Evolutionary conservation across 2,329 filamentous ascomycete genomes (phyloP).

Genomic region (Macrophomina pseudophaseolina): DNA sequence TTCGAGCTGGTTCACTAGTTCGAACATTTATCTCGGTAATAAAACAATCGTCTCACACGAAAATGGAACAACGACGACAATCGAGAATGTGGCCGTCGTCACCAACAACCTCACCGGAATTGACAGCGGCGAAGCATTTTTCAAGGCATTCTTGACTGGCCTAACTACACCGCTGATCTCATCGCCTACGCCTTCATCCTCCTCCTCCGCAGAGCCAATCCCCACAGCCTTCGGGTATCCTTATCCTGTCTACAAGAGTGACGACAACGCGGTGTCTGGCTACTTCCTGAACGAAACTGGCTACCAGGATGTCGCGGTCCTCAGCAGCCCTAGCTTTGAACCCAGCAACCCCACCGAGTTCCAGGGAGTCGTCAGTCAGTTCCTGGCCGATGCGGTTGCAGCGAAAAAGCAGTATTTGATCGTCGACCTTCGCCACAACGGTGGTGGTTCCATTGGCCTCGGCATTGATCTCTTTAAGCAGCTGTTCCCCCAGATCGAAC

Average conservation of each 20-base stretch:
- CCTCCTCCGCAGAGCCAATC: constrained; percentile 29
- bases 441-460: constrained; percentile 57
- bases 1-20: constrained; percentile 27
- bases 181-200: constrained; percentile 29
- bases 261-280: constrained; percentile 47
- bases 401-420: constrained; percentile 65
- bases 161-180: constrained; percentile 9
- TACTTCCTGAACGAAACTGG: constrained; percentile 51
- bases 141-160: constrained; percentile 45
- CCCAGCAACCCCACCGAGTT: too few species aligned
- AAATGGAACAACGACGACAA: constrained; percentile 41
- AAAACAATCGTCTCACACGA: constrained; percentile 44
- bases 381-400: constrained; percentile 54
- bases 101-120: constrained; percentile 42
- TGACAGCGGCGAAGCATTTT: constrained; percentile 48
- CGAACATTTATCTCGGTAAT: constrained; percentile 36
- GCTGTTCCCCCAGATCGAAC: constrained; percentile 55
- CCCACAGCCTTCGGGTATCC: constrained; percentile 46
- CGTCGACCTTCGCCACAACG: constrained; percentile 67
- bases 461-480: constrained; percentile 57
- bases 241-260: constrained; percentile 42
- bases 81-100: constrained; percentile 40
- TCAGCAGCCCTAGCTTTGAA: too few species aligned
- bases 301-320: constrained; percentile 53
- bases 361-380: constrained; percentile 47